These are phyloP conservation scores for Tritrichomonas foetus DNA, from an alignment of 208 protist species.

Conservation along the genomic window DNA sequence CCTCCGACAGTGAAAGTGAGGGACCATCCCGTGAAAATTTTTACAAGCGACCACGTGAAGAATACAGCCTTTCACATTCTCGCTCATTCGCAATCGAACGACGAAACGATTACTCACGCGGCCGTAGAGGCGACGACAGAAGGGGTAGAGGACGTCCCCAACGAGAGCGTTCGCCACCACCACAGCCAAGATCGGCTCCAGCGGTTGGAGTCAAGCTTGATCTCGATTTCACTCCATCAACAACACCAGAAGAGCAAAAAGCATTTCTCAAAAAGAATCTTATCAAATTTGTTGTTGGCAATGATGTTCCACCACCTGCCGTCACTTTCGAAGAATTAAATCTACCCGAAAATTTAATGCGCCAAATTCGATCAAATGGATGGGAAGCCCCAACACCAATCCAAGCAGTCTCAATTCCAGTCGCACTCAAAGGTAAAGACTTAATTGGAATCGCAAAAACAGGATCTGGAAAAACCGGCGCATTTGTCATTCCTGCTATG, in stretches of 20 bases:
- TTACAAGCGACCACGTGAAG: neutral
- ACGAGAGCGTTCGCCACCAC: neutral
- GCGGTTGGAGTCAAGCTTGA: neutral
- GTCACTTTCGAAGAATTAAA: conserved; percentile 24
- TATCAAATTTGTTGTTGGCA: conserved; percentile 7
- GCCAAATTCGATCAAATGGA: neutral
- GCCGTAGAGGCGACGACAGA: too few relatives aligned
- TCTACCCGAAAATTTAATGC: conserved; percentile 11
- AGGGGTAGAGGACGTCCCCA: neutral
- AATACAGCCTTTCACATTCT: neutral
- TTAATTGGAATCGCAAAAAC: conserved; percentile 64
- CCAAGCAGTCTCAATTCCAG: conserved; percentile 54
- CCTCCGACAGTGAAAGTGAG: neutral
- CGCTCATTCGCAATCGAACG: neutral
- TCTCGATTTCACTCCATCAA: neutral
- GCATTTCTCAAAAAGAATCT: neutral
- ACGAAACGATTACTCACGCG: too few relatives aligned
- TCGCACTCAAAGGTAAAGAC: conserved; percentile 48
- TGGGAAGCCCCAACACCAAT: conserved; percentile 48
- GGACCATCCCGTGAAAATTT: neutral
- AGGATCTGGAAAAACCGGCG: conserved; percentile 76
- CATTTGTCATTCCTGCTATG: conserved; percentile 74
- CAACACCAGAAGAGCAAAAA: neutral
- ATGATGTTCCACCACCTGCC: neutral
- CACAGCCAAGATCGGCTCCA: neutral